Base-by-base conservation (phyloP, 805 yeast genomes). In the Ogataea salicorniae region DNA sequence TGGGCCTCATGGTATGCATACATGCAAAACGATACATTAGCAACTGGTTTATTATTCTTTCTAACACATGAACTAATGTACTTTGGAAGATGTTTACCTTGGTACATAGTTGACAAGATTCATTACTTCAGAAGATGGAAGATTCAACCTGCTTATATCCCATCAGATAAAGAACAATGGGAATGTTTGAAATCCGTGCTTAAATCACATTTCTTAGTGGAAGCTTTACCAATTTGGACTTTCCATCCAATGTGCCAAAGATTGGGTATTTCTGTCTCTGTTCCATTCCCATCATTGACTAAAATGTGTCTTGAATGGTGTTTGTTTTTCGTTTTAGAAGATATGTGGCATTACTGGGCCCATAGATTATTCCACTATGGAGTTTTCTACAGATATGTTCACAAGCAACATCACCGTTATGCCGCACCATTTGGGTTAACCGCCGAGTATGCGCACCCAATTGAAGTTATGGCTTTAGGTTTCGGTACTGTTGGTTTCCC, bases 401-500 rank as follows among this genome's bases (percentile, higher is more conserved):
- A 79, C 59, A 79, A 79, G 61, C 81, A 76, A 58, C 84, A 79
- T 61, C 84, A 79, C 57, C 67, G 77, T 54, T 79, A 78, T 54
- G 81, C 83, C 17, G 83, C 84, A 13, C 84, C 84, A 6, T 79
- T 79, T 61, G 84, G 84, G 3, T 68, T 79, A 49, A 69, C 83
- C 31, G 84, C 84, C 6, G 84, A 79, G 51, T 79, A 78, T 52
- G 83, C 83, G 17, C 84, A 79, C 50, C 84, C 84, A 2, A 63
- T 74, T 31, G 84, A 79, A 63, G 82, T 79, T 34, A 72, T 74
- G 68, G 70, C 76, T 31, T 67, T 79, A 45, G 84, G 84, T 1
- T 69, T 77, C 35, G 84, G 84, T 39, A 79, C 84, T 4, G 81
- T 79, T 41, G 82, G 83, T 17, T 74, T 79, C 62, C 83, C 84